Evolutionary conservation across 768 basidiomycete genomes (phyloP), one percentile per base, ranked within the genome.

Genomic region (Chlorophyllum brunneum): DNA sequence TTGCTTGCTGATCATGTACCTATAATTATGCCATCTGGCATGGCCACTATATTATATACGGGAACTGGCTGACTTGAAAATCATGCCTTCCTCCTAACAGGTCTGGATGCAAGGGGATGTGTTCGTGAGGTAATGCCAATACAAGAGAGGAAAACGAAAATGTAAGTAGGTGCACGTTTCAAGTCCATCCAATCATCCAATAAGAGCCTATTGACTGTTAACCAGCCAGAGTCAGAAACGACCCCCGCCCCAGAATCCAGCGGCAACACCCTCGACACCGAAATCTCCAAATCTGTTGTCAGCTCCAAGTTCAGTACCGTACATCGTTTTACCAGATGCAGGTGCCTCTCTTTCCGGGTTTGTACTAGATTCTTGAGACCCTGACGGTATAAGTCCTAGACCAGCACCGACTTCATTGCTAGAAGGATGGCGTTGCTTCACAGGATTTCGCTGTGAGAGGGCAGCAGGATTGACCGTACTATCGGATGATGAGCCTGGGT

Each of bases 261-360:
- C 78, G n/a, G 85, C 85, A 51, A 89, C 81, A 10, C 88, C 85
- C 61, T 88, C 84, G 22, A 88, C 73, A 33, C 88, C 88, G 63
- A 90, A 91, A 67, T 91, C 88, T 4, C 88, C 88, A 62, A 92
- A 92, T 45, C 88, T 80, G n/a, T 85, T 84, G 61, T 91, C 88
- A 27, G 72, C 72, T n/a, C 88, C 88, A 37, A 89, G 68, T 67
- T 91, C 88, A 0, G 88, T 91, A 6, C 88, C 88, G 64, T 89
- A 91, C 83, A 91, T 87, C 4, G 88, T 91, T 54, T 82, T 78
- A 29, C 27, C 29, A 30, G 16, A 10, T 3, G 75, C 72, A 22
- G 73, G 73, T 13, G 65, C 72, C 1, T 49, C 48, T 40, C 24
- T 36, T 23, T 68, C 69, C n/a, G 53, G 47, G 16, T 50, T 36